Evolutionary conservation across 2,329 filamentous ascomycete genomes (phyloP), one percentile per base, ranked within the genome.

Genomic region (Talaromyces verruculosus): DNA sequence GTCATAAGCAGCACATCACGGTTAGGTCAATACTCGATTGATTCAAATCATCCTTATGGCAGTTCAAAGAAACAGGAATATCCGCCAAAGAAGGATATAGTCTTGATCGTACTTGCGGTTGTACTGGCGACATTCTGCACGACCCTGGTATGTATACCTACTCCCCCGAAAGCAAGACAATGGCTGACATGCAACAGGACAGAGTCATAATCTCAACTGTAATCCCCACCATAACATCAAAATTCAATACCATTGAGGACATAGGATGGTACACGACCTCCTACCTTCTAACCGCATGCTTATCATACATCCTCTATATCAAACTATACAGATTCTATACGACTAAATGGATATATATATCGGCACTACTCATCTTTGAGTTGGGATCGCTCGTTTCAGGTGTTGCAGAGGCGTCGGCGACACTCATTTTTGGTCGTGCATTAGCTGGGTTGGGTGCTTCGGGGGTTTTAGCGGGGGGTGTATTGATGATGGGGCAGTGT

Each of bases 241-340:
- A 80, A 8, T 82, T 82, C 67, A 67, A 80, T 45, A 74, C 76
- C 15, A 69, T 79, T n/a, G 69, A 75, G 11, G 78, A 82, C 63
- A 71, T 82, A 4, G 77, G 77, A 43, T 83, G 81, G 80, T 82
- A 82, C 63, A 76, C 75, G 15, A 75, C 72, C 30, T 72, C 76
- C 2, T 79, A 79, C 63, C 70, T 79, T 3, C 69, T 82, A 7
- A 77, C 78, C 1, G 73, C 69, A 17, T 75, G 73, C 63, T 73
- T 77, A 1, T 76, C 79, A 28, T 74, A 77, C 43, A 71, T 79
- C 1, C 66, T 76, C 2, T 77, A 75, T 53, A 78, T 78, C 19
- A 74, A 74, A 63, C 49, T 79, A 1, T 79, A 78, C 63, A 74
- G 69, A 3, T 72, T 77, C 67, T 77, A 74, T 62, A 67, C 69